A percentile compares a stretch with the other conserved stretches of the same genome.
Evolutionary conservation across 306 rosid genomes (phyloP).

Genomic region (Geum urbanum): DNA sequence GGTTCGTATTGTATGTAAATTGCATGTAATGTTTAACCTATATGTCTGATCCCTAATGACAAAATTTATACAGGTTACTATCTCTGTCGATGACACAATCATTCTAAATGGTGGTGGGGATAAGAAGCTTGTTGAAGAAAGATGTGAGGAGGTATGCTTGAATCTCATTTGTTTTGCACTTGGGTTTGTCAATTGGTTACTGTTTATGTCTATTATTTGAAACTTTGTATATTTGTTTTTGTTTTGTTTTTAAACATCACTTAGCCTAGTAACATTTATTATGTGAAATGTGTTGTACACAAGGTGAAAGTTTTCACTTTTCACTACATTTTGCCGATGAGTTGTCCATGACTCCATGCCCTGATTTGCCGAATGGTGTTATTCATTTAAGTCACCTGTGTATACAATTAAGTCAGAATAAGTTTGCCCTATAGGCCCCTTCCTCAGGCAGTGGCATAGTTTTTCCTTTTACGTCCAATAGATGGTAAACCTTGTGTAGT

Average conservation of each 20-base stretch:
- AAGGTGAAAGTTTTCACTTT: background rate
- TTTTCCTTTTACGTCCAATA: background rate
- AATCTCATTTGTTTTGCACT: background rate
- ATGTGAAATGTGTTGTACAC: too few species aligned
- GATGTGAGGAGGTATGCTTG: conserved; percentile 70
- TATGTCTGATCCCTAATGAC: conserved; percentile 16
- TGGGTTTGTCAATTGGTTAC: background rate
- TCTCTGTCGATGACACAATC: conserved; percentile 79
- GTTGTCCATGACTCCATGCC: background rate
- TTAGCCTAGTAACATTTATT: background rate
- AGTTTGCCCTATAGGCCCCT: background rate
- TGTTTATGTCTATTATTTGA: background rate
- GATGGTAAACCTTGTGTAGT: background rate
- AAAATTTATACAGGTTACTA: conserved; percentile 54
- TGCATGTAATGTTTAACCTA: background rate
- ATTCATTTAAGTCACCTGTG: background rate
- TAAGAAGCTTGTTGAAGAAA: conserved; percentile 84
- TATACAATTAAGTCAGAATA: background rate
- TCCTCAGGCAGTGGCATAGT: background rate
- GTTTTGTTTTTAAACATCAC: background rate
- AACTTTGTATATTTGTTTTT: background rate
- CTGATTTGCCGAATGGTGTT: background rate
- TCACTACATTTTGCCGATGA: background rate
- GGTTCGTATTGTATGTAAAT: conserved; percentile 35
- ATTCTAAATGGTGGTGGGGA: conserved; percentile 93